Conservation (phyloP, 2,329 filamentous ascomycete species). For the Epichloe brachyelytri region DNA sequence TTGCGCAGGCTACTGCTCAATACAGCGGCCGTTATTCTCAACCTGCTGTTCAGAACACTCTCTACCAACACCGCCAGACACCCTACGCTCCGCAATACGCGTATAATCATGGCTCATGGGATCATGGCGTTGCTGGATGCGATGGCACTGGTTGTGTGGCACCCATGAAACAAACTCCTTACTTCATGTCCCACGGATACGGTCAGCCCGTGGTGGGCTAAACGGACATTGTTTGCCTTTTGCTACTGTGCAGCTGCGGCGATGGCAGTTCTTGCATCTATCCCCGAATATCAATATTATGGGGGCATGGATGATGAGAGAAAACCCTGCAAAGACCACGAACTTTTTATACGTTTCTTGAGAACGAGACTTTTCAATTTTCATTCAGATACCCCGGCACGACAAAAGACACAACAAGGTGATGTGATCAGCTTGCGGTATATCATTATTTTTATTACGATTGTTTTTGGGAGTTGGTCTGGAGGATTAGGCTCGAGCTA, state of each 20-base stretch:
- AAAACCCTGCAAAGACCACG: slow-evolving; percentile 19
- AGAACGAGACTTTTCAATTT: slow-evolving; percentile 21
- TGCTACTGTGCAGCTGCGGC: background rate
- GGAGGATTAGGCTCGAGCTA: background rate
- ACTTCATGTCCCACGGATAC: slow-evolving; percentile 36
- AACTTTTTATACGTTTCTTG: slow-evolving; percentile 19
- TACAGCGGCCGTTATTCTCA: slow-evolving; percentile 33
- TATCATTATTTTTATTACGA: slow-evolving; percentile 8
- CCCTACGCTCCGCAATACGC: slow-evolving; percentile 31
- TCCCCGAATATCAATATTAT: too few relatives aligned
- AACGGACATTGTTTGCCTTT: slow-evolving; percentile 4
- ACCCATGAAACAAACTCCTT: slow-evolving; percentile 32
- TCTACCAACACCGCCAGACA: slow-evolving; percentile 28
- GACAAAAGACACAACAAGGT: slow-evolving; percentile 19
- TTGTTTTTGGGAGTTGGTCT: background rate
- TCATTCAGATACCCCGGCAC: slow-evolving; percentile 27
- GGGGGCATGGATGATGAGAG: slow-evolving; percentile 1
- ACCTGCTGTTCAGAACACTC: slow-evolving; percentile 25
- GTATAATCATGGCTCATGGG: slow-evolving; percentile 37
- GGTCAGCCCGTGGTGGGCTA: slow-evolving; percentile 43
- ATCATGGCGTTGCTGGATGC: slow-evolving; percentile 36
- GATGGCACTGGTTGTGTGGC: slow-evolving; percentile 33
- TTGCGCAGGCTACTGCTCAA: slow-evolving; percentile 30
- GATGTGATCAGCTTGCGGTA: slow-evolving; percentile 13
- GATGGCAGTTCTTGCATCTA: background rate